Conservation (phyloP, 129 eudicot species). For the Helianthus tuberosus region DNA sequence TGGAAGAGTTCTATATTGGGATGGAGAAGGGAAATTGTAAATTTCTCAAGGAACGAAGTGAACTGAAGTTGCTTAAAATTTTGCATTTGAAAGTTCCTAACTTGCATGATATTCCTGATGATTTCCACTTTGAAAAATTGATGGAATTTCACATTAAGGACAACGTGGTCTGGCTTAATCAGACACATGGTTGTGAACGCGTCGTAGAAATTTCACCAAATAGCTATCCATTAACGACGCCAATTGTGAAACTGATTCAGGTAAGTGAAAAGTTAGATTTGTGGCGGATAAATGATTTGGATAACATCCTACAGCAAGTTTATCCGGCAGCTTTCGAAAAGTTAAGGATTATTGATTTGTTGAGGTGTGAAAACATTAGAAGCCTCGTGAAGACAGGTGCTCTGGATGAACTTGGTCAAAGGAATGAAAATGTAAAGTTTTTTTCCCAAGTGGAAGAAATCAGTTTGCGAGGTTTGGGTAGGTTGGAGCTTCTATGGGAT, state of each 20-base stretch:
- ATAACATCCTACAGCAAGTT: not conserved
- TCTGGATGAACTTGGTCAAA: not conserved
- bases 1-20: slow-evolving; percentile 23
- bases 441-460: slow-evolving; percentile 10
- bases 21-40: not conserved
- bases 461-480: fast-evolving
- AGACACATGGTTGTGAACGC: not conserved
- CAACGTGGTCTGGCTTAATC: not conserved
- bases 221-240: not conserved
- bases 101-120: not conserved
- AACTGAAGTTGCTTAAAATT: not conserved
- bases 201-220: not conserved
- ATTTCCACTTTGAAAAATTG: not conserved
- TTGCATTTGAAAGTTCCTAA: not conserved
- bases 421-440: not conserved
- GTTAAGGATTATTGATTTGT: not conserved
- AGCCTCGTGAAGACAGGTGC: slow-evolving; percentile 3
- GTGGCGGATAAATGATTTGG: not conserved
- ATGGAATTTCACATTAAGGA: not conserved
- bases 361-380: not conserved
- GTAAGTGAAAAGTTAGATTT: not conserved
- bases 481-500: slow-evolving; percentile 1
- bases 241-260: not conserved
- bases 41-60: not conserved
- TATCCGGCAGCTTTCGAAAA: not conserved